phyloP scores from a whole-genome alignment of 2,329 filamentous ascomycete species.

The Trichophyton equinum region DNA sequence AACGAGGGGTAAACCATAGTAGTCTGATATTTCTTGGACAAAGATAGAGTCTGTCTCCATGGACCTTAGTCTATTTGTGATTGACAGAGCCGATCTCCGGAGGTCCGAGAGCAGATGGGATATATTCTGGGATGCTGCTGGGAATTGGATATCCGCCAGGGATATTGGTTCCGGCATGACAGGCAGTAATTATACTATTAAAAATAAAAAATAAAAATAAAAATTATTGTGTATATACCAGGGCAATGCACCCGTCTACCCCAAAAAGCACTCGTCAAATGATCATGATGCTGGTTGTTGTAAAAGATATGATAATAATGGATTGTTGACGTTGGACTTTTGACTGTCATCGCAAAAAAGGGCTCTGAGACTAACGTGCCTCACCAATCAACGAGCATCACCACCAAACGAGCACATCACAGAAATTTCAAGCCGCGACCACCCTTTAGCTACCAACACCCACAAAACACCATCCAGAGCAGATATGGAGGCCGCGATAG shows the following conservation, averaged over 20 bases:
- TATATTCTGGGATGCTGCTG: constrained; percentile 44
- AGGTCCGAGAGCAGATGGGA: constrained; percentile 58
- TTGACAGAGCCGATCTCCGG: constrained; percentile 62
- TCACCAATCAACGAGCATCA: too few relatives aligned
- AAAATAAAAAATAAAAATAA: neutral
- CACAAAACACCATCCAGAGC: too few relatives aligned
- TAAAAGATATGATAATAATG: neutral
- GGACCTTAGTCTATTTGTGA: constrained; percentile 69
- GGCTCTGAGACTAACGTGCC: too few relatives aligned
- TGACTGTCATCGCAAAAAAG: neutral
- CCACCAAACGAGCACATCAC: too few relatives aligned
- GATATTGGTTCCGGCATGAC: constrained; percentile 19
- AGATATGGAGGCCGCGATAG: too few relatives aligned
- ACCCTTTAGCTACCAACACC: too few relatives aligned
- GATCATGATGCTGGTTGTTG: neutral
- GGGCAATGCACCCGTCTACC: neutral
- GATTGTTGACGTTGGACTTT: neutral
- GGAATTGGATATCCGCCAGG: constrained; percentile 40
- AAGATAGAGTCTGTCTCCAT: constrained; percentile 67
- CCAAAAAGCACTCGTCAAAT: neutral
- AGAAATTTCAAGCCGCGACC: too few relatives aligned
- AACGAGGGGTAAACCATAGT: constrained; percentile 54
- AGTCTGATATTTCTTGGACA: constrained; percentile 45
- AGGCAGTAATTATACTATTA: neutral
- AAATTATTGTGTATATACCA: too few relatives aligned